These are phyloP conservation scores for Aspergillus sp. DNA, from an alignment of 2,329 filamentous ascomycete species.

Conservation along the genomic window DNA sequence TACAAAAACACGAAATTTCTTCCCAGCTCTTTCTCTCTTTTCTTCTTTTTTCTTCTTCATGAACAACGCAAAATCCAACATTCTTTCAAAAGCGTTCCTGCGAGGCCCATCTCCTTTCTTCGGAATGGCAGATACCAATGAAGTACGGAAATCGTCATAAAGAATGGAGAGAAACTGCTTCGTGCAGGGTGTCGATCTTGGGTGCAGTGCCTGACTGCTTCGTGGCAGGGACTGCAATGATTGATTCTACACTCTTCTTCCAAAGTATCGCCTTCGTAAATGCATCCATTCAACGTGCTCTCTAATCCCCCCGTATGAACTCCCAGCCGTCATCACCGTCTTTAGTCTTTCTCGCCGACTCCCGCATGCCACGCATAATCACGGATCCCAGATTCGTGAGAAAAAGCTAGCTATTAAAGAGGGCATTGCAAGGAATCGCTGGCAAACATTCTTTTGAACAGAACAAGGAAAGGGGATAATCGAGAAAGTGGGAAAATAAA, in stretches of 20 bases:
- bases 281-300: neutral
- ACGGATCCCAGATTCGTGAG: neutral
- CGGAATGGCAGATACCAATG: constrained; percentile 41
- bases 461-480: neutral
- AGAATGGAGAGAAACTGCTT: constrained; percentile 52
- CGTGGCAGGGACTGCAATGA: constrained; percentile 59
- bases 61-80: constrained; percentile 57
- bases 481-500: neutral
- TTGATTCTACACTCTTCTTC: constrained; percentile 49
- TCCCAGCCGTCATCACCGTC: too few relatives aligned
- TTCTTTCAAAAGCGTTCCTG: constrained; percentile 59
- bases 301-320: too few relatives aligned
- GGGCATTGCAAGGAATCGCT: neutral
- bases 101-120: constrained; percentile 43
- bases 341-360: neutral
- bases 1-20: constrained; percentile 9
- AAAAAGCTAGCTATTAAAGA: neutral
- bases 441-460: neutral
- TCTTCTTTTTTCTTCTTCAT: constrained; percentile 42
- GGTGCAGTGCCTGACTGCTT: constrained; percentile 53
- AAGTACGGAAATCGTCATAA: constrained; percentile 58
- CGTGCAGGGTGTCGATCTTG: constrained; percentile 51
- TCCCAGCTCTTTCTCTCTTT: constrained; percentile 22
- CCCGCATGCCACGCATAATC: neutral
- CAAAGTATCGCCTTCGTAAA: neutral